phyloP scores from a whole-genome alignment of 1,284 basidiomycete genomes.

The Ustilago curta region DNA sequence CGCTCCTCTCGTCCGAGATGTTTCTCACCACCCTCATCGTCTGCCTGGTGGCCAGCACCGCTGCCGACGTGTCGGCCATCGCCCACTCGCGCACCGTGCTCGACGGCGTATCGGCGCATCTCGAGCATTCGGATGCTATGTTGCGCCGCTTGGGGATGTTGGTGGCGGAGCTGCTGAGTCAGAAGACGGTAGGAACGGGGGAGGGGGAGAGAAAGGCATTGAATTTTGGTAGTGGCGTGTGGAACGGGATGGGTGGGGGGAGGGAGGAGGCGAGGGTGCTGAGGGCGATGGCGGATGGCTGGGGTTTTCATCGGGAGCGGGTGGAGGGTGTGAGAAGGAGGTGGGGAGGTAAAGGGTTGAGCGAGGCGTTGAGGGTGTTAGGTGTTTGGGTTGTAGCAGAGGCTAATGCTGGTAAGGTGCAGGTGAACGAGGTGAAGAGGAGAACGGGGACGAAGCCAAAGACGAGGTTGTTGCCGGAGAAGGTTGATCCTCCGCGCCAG shows the following conservation, averaged over 20 bases:
- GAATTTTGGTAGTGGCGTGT: constrained; percentile 78
- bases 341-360: neutral
- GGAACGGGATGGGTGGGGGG: constrained; percentile 83
- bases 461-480: constrained; percentile 17
- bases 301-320: constrained; percentile 4
- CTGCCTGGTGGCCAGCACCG: constrained; percentile 72
- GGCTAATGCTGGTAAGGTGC: neutral
- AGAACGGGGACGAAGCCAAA: constrained; percentile 1
- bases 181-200: constrained; percentile 1
- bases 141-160: constrained; percentile 94
- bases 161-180: constrained; percentile 76
- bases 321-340: neutral
- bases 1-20: constrained; percentile 61
- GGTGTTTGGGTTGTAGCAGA: neutral
- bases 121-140: constrained; percentile 74
- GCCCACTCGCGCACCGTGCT: constrained; percentile 77
- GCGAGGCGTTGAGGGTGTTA: constrained; percentile 1
- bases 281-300: constrained; percentile 44
- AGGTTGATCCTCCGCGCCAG: constrained; percentile 9
- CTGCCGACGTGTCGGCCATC: neutral
- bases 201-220: constrained; percentile 73
- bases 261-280: constrained; percentile 69
- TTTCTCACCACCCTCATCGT: constrained; percentile 81
- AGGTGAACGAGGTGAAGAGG: neutral
- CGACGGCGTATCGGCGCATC: constrained; percentile 78